Evolutionary conservation across 208 protist genomes (phyloP).

Genomic region (Acanthamoeba rhysodes): DNA sequence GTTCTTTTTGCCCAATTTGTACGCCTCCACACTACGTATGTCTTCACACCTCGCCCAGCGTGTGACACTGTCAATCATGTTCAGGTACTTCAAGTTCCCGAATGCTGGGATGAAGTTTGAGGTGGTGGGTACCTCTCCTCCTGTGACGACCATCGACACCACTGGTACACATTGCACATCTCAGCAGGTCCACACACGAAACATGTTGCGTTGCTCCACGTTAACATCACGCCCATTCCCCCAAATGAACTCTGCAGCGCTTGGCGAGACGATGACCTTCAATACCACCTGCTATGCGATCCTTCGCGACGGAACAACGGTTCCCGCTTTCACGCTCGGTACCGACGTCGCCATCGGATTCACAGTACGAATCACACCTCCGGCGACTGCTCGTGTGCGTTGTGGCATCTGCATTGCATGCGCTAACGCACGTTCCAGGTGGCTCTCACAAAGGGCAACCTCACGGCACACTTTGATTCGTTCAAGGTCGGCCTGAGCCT

Average conservation of each 20-base stretch:
- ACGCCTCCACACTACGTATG: not conserved
- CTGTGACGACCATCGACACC: conserved; percentile 10
- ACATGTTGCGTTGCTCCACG: no score
- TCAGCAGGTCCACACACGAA: no score
- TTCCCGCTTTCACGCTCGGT: conserved; percentile 59
- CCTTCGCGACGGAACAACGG: not conserved
- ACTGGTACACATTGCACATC: not conserved
- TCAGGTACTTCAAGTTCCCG: conserved; percentile 60
- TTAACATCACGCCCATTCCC: no score
- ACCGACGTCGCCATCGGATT: conserved; percentile 32
- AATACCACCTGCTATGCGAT: conserved; percentile 34
- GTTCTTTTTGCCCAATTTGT: conserved; percentile 58
- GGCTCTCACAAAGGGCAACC: not conserved
- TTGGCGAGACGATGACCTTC: conserved; percentile 44
- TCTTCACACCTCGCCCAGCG: not conserved
- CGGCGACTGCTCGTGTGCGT: not conserved
- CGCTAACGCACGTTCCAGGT: not conserved
- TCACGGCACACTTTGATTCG: conserved; percentile 42
- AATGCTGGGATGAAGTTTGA: conserved; percentile 68
- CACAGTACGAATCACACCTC: not conserved
- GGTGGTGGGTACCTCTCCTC: not conserved
- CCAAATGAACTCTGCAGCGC: not conserved
- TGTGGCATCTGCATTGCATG: not conserved
- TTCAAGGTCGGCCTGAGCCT: conserved; percentile 15
- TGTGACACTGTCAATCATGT: not conserved